Base-by-base conservation (phyloP, 1,284 basidiomycete genomes). In the Trametes polyzona region DNA sequence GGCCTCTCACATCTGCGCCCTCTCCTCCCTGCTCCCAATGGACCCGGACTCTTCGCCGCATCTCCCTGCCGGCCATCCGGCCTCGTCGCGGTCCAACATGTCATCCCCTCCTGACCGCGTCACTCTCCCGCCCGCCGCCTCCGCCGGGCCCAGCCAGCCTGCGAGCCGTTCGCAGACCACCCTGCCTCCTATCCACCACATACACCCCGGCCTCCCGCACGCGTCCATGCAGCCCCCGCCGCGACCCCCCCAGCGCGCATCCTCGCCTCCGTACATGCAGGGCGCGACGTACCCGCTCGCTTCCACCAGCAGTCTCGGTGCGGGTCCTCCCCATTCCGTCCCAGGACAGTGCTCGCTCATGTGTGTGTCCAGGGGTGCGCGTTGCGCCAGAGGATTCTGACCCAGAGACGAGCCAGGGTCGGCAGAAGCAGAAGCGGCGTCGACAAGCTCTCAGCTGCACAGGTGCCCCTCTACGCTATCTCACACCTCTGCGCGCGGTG, bases 391-490 rank as follows among this genome's bases (percentile, higher is more conserved):
- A 71, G 42, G 83, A 84, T 33, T 82, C 81, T 40, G 78, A 77
- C 50, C 67, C 68, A 11, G 84, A 86, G 41, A 73, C 67, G 35
- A 80, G 84, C 42, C 78, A 76, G 51, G 78, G 77, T 21, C 86
- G 83, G 11, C 85, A 83, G 27, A 89, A 89, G 76, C 90, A 89
- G 81, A 90, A 88, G 71, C 77, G 88, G 48, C 77, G 88, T 52
- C 75, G 88, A 52, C 88, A 90, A 67, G 87, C 88, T 35, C 72
- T 90, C 64, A 90, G 88, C 66, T 90, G 88, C 72, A 90, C 88
- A 55, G 88, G 88, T 89, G 69, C 76, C 82, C 32, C 12, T n/a
- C 29, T n/a, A 42, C 8, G 23, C 27, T 26, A 19, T 26, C 50
- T 37, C 47, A 17, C 35, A 14, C 24, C 21, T 43, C 44, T 49